Conservation (phyloP, 352 stramenopile species). For the Pythium aristosporum region DNA sequence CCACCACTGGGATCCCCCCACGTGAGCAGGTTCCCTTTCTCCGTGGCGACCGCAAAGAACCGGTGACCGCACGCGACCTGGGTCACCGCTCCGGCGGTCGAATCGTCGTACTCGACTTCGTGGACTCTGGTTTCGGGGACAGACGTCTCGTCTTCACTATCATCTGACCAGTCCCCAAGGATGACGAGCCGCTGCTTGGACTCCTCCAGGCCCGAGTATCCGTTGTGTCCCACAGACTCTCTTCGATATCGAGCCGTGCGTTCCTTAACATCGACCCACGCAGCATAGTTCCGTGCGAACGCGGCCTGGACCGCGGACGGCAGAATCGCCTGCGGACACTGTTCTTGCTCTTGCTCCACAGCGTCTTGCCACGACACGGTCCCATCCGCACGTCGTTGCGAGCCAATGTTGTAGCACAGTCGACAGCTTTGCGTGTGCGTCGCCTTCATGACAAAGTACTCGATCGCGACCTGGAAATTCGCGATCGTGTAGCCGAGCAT, state of each 20-base stretch:
- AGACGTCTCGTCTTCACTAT: conserved; percentile 9
- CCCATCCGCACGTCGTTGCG: background rate
- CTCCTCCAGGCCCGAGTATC: background rate
- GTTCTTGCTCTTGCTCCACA: conserved; percentile 13
- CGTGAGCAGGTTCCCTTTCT: conserved; percentile 43
- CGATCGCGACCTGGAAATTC: conserved; percentile 77
- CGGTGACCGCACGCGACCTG: conserved; percentile 48
- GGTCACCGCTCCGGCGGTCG: conserved; percentile 12
- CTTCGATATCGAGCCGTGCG: background rate
- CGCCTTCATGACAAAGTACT: conserved; percentile 69
- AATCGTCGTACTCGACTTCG: background rate
- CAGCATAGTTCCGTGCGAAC: conserved; percentile 24
- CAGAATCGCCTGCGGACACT: conserved; percentile 22
- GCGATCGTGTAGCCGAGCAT: conserved; percentile 76
- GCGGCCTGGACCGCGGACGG: conserved; percentile 16
- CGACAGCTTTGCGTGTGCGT: conserved; percentile 26
- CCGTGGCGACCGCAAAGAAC: conserved; percentile 55
- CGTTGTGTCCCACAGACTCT: background rate
- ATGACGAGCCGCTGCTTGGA: conserved; percentile 30
- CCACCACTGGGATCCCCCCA: conserved; percentile 67
- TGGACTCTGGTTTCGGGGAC: background rate
- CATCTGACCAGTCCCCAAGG: conserved; percentile 48
- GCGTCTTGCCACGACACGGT: conserved; percentile 16
- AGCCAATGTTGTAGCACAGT: conserved; percentile 26
- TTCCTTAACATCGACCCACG: conserved; percentile 8